Percentiles rank a stretch among this genome's conserved stretches.
Evolutionary conservation across 2,329 filamentous ascomycete genomes (phyloP).

Genomic region (Aspergillus intermedius): DNA sequence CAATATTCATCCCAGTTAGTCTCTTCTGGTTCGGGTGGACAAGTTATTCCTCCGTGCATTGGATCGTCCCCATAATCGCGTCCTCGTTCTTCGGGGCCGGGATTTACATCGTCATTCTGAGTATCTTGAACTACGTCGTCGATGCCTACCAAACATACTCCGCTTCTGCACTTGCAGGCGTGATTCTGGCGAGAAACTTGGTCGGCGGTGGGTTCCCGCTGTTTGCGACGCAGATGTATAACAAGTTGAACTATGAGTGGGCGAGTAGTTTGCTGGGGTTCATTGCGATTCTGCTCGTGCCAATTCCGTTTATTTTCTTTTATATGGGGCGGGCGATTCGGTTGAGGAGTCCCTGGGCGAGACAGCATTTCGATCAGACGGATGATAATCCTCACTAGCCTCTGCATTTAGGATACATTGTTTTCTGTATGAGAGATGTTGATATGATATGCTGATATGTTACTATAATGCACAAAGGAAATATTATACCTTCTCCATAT

Average conservation of each 20-base stretch:
- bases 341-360: constrained; percentile 22
- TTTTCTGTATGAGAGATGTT: not conserved
- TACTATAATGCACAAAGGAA: not conserved
- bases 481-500: not conserved
- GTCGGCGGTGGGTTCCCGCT: constrained; percentile 28
- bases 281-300: constrained; percentile 29
- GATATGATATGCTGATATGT: not conserved
- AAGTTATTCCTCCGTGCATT: constrained; percentile 53
- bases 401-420: not conserved
- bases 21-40: constrained; percentile 65
- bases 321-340: constrained; percentile 25
- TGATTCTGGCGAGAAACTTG: constrained; percentile 66
- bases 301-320: constrained; percentile 36
- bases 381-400: constrained; percentile 20
- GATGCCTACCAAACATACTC: constrained; percentile 65
- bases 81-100: constrained; percentile 61
- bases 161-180: constrained; percentile 67
- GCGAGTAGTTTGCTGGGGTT: constrained; percentile 34
- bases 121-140: constrained; percentile 69
- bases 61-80: constrained; percentile 62
- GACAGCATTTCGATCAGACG: constrained; percentile 22
- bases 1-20: constrained; percentile 56
- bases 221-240: constrained; percentile 33
- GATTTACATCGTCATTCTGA: constrained; percentile 66
- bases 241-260: constrained; percentile 30